Evolutionary conservation across 345 rosid genomes (phyloP), one percentile per base, ranked within the genome.

Genomic region (Ceriops decandra): DNA sequence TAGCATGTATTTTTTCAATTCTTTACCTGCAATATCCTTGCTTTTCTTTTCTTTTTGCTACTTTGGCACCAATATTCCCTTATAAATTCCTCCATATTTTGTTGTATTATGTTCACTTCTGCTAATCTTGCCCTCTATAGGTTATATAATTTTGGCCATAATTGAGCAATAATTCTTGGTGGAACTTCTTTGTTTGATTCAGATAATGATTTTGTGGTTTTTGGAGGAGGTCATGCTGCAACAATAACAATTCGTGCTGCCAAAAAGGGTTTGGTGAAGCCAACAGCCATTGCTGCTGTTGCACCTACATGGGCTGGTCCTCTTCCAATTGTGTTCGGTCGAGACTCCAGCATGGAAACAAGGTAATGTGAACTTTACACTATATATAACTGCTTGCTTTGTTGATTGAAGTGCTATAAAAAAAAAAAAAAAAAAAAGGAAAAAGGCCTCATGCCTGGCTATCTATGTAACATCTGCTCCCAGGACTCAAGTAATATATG

Each of bases 291-390:
- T 56, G 93, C 95, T 66, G 95, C 95, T 13, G 89, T 90, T 62
- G 97, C 98, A 22, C 96, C 97, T 35, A 93, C 97, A 63, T 89
- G 93, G 95, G 93, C 96, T 69, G 97, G 97, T 52, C 97, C 96
- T 56, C 89, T 93, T 28, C 98, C 93, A 38, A 86, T 93, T 60
- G 96, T 90, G 31, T 93, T 93, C 74, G 97, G 95, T 65, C 90
- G 96, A 72, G 97, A 93, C 68, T 84, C 92, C 59, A 84, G 70
- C 81, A 89, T 90, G 97, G 96, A 83, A 69, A 74, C 86, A 42
- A 87, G 98, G 97, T 93, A 82, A 33, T 28, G 27, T 42, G 31
- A n/a, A 63, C 62, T 51, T 68, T 9, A 49, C 22, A 2, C 5
- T 42, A 11, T 42, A 11, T 22, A 56, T 24, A 24, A 24, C 31